Percentiles rank a stretch among this genome's conserved stretches.
phyloP scores from a whole-genome alignment of 352 stramenopile genomes.

The Pythium aristosporum region DNA sequence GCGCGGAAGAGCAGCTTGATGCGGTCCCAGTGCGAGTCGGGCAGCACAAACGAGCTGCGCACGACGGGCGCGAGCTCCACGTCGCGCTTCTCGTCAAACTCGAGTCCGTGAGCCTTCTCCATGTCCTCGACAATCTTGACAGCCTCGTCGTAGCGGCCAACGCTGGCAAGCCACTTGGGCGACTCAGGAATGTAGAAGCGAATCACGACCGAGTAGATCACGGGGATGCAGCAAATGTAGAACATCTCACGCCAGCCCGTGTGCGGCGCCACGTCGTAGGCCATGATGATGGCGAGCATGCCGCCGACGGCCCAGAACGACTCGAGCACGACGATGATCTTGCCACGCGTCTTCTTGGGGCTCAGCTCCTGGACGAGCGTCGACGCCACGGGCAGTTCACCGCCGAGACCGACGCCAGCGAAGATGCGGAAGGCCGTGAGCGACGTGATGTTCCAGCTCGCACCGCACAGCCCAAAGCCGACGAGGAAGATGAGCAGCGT shows the following conservation, averaged over 20 bases:
- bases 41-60: slow-evolving; percentile 25
- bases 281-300: slow-evolving; percentile 55
- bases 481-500: slow-evolving; percentile 65
- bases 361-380: slow-evolving; percentile 66
- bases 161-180: slow-evolving; percentile 70
- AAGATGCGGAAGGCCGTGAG: slow-evolving; percentile 60
- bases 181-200: slow-evolving; percentile 58
- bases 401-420: slow-evolving; percentile 59
- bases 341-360: slow-evolving; percentile 50
- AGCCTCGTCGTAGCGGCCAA: slow-evolving; percentile 60
- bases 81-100: slow-evolving; percentile 44
- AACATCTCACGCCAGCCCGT: slow-evolving; percentile 67
- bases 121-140: slow-evolving; percentile 56
- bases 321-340: slow-evolving; percentile 69
- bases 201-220: slow-evolving; percentile 53
- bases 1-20: slow-evolving; percentile 52
- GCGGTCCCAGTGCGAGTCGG: slow-evolving; percentile 48
- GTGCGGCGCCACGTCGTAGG: slow-evolving; percentile 42
- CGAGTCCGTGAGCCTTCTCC: slow-evolving; percentile 46
- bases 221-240: slow-evolving; percentile 48
- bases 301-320: slow-evolving; percentile 62
- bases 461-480: slow-evolving; percentile 43
- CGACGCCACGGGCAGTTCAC: slow-evolving; percentile 55
- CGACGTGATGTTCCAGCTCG: slow-evolving; percentile 52
- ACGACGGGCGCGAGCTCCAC: slow-evolving; percentile 16